Evolutionary conservation across 2,329 filamentous ascomycete species (phyloP).

Genomic region (Kalaharituber pfeilii): DNA sequence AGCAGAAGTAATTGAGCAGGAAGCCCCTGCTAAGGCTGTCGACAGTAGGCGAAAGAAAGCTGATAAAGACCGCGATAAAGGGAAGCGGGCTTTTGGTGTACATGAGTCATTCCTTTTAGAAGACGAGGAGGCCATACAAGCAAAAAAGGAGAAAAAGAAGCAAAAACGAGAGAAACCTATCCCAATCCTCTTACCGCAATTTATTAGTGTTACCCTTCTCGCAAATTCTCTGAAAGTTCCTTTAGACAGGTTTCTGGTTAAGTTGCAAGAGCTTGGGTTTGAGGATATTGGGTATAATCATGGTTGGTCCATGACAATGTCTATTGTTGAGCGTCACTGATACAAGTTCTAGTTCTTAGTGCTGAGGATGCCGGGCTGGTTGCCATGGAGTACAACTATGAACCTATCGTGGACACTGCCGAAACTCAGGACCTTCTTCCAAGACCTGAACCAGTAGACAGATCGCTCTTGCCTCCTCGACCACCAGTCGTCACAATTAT

Average conservation of each 20-base stretch:
- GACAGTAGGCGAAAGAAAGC: neutral
- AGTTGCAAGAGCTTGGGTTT: slow-evolving; percentile 74
- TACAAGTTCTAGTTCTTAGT: slow-evolving; percentile 45
- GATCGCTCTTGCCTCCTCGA: slow-evolving; percentile 48
- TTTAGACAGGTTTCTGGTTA: slow-evolving; percentile 50
- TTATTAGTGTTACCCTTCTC: slow-evolving; percentile 72
- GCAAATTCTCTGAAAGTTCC: slow-evolving; percentile 57
- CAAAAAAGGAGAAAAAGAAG: slow-evolving; percentile 31
- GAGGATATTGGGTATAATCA: slow-evolving; percentile 68
- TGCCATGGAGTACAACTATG: slow-evolving; percentile 81
- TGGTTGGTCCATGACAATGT: slow-evolving; percentile 3
- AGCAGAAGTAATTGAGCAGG: neutral
- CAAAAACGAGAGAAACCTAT: slow-evolving; percentile 32
- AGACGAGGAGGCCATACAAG: slow-evolving; percentile 25
- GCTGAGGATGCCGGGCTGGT: slow-evolving; percentile 80
- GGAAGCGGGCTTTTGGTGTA: slow-evolving; percentile 13
- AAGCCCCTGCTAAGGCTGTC: neutral
- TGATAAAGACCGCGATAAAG: slow-evolving; percentile 11
- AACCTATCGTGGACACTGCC: slow-evolving; percentile 55
- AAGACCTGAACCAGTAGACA: slow-evolving; percentile 50
- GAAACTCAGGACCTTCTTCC: slow-evolving; percentile 53
- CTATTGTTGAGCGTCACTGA: neutral
- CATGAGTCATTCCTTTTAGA: slow-evolving; percentile 19
- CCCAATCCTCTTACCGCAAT: slow-evolving; percentile 67
- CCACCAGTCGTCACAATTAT: slow-evolving; percentile 97